These are phyloP conservation scores for Falciphora oryzae DNA, from an alignment of 2,329 filamentous ascomycete genomes.

Conservation along the genomic window DNA sequence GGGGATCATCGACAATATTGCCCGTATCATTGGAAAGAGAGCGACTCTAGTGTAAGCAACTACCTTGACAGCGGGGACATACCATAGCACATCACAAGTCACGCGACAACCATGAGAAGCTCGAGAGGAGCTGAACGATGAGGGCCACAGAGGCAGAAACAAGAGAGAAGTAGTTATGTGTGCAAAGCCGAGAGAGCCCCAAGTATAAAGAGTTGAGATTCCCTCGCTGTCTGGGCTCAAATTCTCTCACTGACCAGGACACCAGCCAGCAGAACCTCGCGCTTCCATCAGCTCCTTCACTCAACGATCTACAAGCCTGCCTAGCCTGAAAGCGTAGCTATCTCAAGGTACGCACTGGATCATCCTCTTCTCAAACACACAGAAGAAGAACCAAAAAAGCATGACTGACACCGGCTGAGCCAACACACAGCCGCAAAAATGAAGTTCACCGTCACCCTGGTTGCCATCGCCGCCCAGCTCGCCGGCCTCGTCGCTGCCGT, in stretches of 20 bases:
- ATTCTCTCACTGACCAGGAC: neutral
- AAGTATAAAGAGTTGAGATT: neutral
- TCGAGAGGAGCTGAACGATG: neutral
- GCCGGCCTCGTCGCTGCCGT: neutral
- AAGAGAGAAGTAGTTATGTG: neutral
- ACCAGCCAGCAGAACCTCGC: neutral
- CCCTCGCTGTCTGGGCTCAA: neutral
- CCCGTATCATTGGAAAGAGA: neutral
- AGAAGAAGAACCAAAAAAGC: neutral
- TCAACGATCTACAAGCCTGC: neutral
- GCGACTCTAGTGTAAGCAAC: neutral
- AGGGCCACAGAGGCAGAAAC: neutral
- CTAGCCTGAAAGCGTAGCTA: neutral
- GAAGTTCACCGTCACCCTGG: neutral
- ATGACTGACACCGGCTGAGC: neutral
- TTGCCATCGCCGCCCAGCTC: neutral
- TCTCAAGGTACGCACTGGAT: neutral
- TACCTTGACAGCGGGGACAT: no score
- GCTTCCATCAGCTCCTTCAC: neutral
- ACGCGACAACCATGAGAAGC: neutral
- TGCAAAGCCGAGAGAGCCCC: neutral
- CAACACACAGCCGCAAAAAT: neutral
- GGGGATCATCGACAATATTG: neutral
- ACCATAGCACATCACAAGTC: no score
- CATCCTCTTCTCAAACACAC: neutral